These are phyloP conservation scores for Hibiscus syriacus DNA, from an alignment of 345 rosid species.

Conservation along the genomic window DNA sequence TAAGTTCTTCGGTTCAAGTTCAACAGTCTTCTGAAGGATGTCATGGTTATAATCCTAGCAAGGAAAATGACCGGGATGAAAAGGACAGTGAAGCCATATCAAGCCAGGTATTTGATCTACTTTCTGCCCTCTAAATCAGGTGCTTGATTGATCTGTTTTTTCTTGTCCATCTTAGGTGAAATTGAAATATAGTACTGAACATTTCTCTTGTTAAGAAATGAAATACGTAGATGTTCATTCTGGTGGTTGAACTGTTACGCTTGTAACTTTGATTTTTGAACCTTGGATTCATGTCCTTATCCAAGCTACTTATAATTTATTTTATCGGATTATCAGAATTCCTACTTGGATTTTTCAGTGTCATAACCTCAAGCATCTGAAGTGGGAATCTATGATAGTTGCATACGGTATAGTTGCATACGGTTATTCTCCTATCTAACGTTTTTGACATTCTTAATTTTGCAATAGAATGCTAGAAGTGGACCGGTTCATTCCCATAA, in stretches of 20 bases:
- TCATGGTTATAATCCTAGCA: slow-evolving; percentile 37
- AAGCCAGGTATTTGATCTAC: slow-evolving; percentile 40
- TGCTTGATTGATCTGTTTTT: background rate
- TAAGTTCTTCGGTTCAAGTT: slow-evolving; percentile 53
- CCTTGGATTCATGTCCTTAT: background rate
- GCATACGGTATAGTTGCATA: background rate
- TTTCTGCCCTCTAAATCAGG: background rate
- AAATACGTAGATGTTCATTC: background rate
- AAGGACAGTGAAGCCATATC: slow-evolving; percentile 33
- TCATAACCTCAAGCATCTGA: background rate
- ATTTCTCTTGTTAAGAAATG: background rate
- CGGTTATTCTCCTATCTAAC: background rate
- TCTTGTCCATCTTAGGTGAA: background rate
- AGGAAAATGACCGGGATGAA: slow-evolving; percentile 44
- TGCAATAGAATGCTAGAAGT: slow-evolving; percentile 11
- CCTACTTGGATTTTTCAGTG: background rate
- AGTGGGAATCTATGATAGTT: background rate
- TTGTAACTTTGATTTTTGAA: background rate
- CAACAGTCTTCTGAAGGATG: slow-evolving; percentile 26
- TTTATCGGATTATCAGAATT: background rate
- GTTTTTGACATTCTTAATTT: background rate
- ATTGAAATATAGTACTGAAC: background rate
- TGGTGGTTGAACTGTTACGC: background rate
- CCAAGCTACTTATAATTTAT: background rate
- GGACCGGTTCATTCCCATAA: slow-evolving; percentile 16